Evolutionary conservation across 306 rosid genomes (phyloP).

Genomic region (Cucumis melo): DNA sequence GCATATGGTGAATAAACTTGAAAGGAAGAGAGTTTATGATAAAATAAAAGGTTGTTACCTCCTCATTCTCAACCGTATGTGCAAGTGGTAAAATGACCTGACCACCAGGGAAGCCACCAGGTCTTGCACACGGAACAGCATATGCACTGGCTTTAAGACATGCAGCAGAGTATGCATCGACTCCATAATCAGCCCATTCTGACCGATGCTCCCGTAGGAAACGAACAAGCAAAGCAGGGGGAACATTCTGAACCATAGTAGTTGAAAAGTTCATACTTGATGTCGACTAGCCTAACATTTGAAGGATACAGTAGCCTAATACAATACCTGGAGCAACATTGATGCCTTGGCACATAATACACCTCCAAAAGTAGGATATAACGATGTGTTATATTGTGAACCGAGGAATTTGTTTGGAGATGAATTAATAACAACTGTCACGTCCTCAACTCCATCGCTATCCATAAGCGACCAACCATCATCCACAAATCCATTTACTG

Average conservation of each 20-base stretch:
- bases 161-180: slow-evolving; percentile 90
- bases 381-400: slow-evolving; percentile 40
- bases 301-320: not conserved
- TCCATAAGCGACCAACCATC: slow-evolving; percentile 85
- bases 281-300: not conserved
- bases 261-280: not conserved
- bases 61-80: slow-evolving; percentile 81
- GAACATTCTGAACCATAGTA: slow-evolving; percentile 42
- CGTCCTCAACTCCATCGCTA: slow-evolving; percentile 81
- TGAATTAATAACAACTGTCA: slow-evolving; percentile 63
- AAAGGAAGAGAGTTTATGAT: not conserved
- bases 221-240: slow-evolving; percentile 91
- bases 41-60: slow-evolving; percentile 26
- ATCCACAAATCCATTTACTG: slow-evolving; percentile 84
- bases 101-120: slow-evolving; percentile 69
- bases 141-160: slow-evolving; percentile 70
- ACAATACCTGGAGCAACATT: slow-evolving; percentile 54
- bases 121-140: slow-evolving; percentile 72
- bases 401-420: slow-evolving; percentile 58
- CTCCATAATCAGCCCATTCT: slow-evolving; percentile 95
- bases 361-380: slow-evolving; percentile 71
- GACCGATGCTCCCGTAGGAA: slow-evolving; percentile 94
- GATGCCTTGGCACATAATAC: slow-evolving; percentile 96
- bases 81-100: slow-evolving; percentile 90
- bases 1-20: not conserved